Evolutionary conservation across 139 green algal genomes (phyloP).

Genomic region (Closterium sp.): DNA sequence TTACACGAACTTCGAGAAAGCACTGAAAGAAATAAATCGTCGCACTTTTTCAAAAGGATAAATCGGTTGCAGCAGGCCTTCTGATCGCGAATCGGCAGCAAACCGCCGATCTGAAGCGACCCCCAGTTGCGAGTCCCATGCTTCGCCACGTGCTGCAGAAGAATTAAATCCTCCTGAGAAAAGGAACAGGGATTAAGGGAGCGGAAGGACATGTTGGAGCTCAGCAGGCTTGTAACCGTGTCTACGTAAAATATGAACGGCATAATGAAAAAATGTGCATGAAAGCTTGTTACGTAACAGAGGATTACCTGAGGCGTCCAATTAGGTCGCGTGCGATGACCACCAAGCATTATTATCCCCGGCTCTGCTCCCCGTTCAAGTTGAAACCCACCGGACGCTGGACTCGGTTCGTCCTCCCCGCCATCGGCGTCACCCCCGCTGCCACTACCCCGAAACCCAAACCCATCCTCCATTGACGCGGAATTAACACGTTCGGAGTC

Average conservation of each 20-base stretch:
- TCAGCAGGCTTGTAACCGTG: too few species aligned
- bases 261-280: not conserved
- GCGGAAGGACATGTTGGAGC: too few species aligned
- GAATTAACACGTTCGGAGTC: not conserved
- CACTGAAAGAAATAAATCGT: too few species aligned
- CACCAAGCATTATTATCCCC: not conserved
- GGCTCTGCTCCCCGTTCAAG: not conserved
- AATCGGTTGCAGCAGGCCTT: constrained; percentile 6
- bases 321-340: not conserved
- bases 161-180: not conserved
- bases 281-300: not conserved
- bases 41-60: not conserved
- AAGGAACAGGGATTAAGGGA: too few species aligned
- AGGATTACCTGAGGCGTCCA: constrained; percentile 8
- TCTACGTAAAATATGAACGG: not conserved
- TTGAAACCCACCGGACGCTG: not conserved
- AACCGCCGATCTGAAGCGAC: not conserved
- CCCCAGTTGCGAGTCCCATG: not conserved
- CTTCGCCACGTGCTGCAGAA: constrained; percentile 5
- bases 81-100: constrained; percentile 4
- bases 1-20: not conserved
- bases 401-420: not conserved
- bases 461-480: not conserved
- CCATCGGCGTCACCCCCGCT: not conserved
- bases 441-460: not conserved